Evolutionary conservation across 345 rosid genomes (phyloP).

Genomic region (Physaria fendleri): DNA sequence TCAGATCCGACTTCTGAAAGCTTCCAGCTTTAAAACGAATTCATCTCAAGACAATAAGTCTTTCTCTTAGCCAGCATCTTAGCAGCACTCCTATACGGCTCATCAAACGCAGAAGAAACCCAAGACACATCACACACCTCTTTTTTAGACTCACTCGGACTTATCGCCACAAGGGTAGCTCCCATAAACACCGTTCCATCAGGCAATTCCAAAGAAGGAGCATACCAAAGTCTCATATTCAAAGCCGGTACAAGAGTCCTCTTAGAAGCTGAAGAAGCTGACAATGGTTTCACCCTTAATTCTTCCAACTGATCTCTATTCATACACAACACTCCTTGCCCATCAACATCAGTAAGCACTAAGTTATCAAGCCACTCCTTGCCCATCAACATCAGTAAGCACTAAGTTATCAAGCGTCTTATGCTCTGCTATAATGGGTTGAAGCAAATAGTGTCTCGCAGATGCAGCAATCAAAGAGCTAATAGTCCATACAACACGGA

Average conservation of each 20-base stretch:
- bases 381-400: no score
- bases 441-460: constrained; percentile 82
- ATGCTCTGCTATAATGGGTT: constrained; percentile 86
- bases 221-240: constrained; percentile 96
- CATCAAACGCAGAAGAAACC: constrained; percentile 81
- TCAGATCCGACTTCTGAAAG: not conserved
- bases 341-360: constrained; percentile 88
- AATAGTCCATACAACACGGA: constrained; percentile 95
- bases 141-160: constrained; percentile 71
- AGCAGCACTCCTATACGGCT: constrained; percentile 74
- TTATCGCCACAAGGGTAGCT: constrained; percentile 87
- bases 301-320: constrained; percentile 85
- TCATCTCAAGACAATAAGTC: constrained; percentile 98
- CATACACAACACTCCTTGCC: constrained; percentile 91
- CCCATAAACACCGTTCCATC: constrained; percentile 76
- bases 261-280: constrained; percentile 91
- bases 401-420: constrained; percentile 75
- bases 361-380: no score
- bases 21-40: constrained; percentile 57
- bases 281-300: constrained; percentile 81
- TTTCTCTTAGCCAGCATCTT: constrained; percentile 85
- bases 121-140: constrained; percentile 73
- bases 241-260: constrained; percentile 92
- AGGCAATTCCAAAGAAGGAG: constrained; percentile 75
- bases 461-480: constrained; percentile 96